Evolutionary conservation across 2,329 filamentous ascomycete species (phyloP), one percentile per base, ranked within the genome.

Genomic region (Bipolaris oryzae): DNA sequence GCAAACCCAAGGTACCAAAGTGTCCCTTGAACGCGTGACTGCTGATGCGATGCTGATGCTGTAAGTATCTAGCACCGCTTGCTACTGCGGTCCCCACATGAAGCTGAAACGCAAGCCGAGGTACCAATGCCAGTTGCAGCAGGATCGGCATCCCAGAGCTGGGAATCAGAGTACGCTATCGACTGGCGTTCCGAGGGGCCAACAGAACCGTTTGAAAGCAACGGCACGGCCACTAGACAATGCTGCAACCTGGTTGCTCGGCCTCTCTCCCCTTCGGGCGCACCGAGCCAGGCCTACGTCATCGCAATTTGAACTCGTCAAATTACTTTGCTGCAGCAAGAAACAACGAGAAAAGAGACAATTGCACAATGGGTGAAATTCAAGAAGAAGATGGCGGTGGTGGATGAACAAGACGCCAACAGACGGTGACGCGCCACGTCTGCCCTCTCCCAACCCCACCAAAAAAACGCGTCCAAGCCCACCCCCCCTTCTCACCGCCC

Each of bases 401-500:
- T 31, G 28, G 28, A 31, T 31, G 28, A 13, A 31, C 28, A 31
- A 11, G 28, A 11, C 28, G 7, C 3, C 28, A 31, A 31, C 28
- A 31, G 28, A 31, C 28, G 28, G 28, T 42, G 43, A 46, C 38
- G 35, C 48, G 55, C 43, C 48, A 47, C 63, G 54, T 50, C 45
- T 56, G 48, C 7, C 42, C 25, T 39, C 42, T 25, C 44, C 21
- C 35, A 35, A 42, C 55, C 50, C 51, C 47, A 45, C 53, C 39
- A 38, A 41, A 39, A 39, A 45, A 53, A 47, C 54, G 54, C 54
- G 54, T 57, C 50, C 23, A 16, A 25, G 10, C 44, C 18, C 33
- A 11, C n/a, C n/a, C 10, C n/a, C 10, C 33, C 15, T 31, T 35
- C 46, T 61, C 60, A 56, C 63, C 61, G 61, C 65, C 57, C 58